These are phyloP conservation scores for Xylaria flabelliformis DNA, from an alignment of 495 filamentous ascomycete genomes.

Conservation along the genomic window DNA sequence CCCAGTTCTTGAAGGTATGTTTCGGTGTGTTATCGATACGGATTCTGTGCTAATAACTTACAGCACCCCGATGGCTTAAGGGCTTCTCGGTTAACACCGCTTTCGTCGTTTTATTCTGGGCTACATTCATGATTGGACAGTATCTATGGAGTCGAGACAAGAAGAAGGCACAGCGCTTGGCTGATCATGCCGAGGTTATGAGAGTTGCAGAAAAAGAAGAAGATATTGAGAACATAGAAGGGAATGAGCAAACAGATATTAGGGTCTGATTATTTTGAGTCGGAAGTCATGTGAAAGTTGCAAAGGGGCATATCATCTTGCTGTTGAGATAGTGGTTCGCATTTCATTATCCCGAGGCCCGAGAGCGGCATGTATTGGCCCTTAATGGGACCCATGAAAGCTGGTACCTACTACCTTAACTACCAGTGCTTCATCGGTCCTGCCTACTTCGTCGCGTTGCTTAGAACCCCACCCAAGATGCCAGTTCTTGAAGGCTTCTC, in stretches of 20 bases:
- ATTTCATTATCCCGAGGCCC: background rate
- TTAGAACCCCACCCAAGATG: background rate
- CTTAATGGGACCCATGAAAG: background rate
- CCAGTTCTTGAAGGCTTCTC: background rate
- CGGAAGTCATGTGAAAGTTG: background rate
- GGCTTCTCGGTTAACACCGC: background rate
- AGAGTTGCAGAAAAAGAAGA: background rate
- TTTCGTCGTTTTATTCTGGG: slow-evolving; percentile 1
- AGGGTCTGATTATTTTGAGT: background rate
- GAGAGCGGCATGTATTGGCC: background rate
- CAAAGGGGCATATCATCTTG: background rate
- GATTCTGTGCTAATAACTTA: background rate
- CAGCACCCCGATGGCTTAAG: background rate
- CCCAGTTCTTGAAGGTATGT: background rate
- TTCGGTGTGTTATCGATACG: background rate
- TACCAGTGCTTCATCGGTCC: background rate
- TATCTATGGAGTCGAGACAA: background rate
- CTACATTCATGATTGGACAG: background rate
- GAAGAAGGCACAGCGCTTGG: background rate
- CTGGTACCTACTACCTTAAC: background rate
- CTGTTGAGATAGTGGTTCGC: background rate
- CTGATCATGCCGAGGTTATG: background rate
- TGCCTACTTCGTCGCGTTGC: background rate
- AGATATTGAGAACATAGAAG: background rate
- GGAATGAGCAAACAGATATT: background rate